phyloP scores from a whole-genome alignment of 1,139 yeast species.

The Blastobotrys ciferrii region DNA sequence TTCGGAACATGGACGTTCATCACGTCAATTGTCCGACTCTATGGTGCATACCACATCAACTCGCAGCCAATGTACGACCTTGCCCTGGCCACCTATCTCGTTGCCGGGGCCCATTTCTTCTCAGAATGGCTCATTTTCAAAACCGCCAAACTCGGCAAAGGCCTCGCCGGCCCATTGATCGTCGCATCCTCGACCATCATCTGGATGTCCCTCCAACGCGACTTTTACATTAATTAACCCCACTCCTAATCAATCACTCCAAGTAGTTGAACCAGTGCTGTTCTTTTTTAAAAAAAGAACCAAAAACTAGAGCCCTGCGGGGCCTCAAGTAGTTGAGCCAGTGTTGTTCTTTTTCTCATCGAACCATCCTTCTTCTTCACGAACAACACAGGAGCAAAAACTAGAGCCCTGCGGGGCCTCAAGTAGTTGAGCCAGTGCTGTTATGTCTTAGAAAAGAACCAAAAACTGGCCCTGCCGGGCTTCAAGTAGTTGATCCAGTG shows the following conservation, averaged over 20 bases:
- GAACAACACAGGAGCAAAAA: conserved; percentile 27
- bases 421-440: no score
- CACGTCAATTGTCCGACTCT: conserved; percentile 78
- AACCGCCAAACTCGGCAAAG: conserved; percentile 83
- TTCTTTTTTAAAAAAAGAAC: no score
- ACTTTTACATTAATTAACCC: conserved; percentile 33
- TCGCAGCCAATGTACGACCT: conserved; percentile 58
- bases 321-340: no score
- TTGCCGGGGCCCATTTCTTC: conserved; percentile 82
- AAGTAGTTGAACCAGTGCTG: no score
- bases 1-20: conserved; percentile 97
- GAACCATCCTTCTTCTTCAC: conserved; percentile 28
- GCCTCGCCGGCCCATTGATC: conserved; percentile 82
- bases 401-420: no score
- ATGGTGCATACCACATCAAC: conserved; percentile 76
- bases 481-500: no score
- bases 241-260: no score
- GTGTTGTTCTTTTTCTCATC: no score
- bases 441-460: no score
- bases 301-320: no score
- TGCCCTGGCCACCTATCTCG: conserved; percentile 75
- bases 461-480: no score
- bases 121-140: conserved; percentile 78
- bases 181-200: conserved; percentile 46
- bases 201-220: conserved; percentile 50